Evolutionary conservation across 768 basidiomycete species (phyloP).

Genomic region (Tricholoma furcatifolium): DNA sequence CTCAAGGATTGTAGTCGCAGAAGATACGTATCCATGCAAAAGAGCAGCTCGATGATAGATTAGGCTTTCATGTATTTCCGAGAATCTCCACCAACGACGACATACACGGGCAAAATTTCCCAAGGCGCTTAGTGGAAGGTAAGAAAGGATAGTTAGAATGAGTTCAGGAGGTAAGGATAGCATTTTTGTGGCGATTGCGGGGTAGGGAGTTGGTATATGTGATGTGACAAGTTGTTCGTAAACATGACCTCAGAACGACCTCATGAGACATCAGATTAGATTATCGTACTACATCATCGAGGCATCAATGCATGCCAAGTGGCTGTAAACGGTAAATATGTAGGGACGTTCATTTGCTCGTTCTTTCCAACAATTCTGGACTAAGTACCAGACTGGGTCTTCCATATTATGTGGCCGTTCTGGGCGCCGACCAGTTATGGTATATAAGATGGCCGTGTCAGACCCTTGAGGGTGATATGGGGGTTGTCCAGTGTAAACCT

Average conservation of each 20-base stretch:
- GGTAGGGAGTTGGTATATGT: too few relatives aligned
- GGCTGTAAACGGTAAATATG: slow-evolving; percentile 6
- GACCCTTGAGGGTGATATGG: background rate
- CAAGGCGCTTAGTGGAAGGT: slow-evolving; percentile 48
- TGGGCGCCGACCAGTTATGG: slow-evolving; percentile 1
- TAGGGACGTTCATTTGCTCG: slow-evolving; percentile 1
- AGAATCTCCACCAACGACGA: slow-evolving; percentile 46
- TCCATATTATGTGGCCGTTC: slow-evolving; percentile 5
- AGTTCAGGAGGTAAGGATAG: slow-evolving; percentile 60
- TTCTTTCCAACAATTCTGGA: slow-evolving; percentile 9
- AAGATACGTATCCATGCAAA: slow-evolving; percentile 45
- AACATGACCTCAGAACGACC: background rate
- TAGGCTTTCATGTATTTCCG: slow-evolving; percentile 42
- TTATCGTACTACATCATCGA: background rate
- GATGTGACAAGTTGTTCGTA: too few relatives aligned
- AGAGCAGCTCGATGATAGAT: slow-evolving; percentile 62
- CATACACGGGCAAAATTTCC: slow-evolving; percentile 34
- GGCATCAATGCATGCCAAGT: slow-evolving; percentile 5
- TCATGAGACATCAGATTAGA: background rate
- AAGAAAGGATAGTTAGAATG: slow-evolving; percentile 45
- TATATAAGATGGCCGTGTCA: background rate
- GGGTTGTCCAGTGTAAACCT: slow-evolving; percentile 10
- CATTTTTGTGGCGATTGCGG: slow-evolving; percentile 18
- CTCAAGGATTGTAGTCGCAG: slow-evolving; percentile 23
- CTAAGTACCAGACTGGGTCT: slow-evolving; percentile 4